Percentiles rank a stretch among this genome's conserved stretches.
phyloP scores from a whole-genome alignment of 148 eudicot species.

The Drosera capensis region DNA sequence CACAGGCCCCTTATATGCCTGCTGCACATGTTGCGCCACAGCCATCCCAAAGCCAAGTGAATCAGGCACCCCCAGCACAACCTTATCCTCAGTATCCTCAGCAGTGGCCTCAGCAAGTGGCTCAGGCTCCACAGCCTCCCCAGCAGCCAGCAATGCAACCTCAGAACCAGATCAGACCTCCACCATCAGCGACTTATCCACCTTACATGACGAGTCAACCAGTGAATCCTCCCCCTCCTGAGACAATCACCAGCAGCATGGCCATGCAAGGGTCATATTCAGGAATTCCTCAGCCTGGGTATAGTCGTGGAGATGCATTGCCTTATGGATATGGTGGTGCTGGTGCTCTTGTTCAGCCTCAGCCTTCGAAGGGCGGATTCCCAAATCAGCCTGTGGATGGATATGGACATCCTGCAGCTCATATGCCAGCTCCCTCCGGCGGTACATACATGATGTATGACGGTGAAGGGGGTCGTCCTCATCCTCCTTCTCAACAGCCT shows the following conservation, averaged over 20 bases:
- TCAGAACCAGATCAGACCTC: slow-evolving; percentile 36
- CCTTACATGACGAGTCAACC: slow-evolving; percentile 52
- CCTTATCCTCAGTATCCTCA: slow-evolving; percentile 51
- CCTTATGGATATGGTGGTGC: slow-evolving; percentile 59
- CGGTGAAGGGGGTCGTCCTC: slow-evolving; percentile 31
- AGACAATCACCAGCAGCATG: slow-evolving; percentile 44
- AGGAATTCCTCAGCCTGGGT: slow-evolving; percentile 44
- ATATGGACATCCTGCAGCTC: slow-evolving; percentile 39
- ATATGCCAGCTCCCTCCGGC: slow-evolving; percentile 35
- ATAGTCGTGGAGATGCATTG: slow-evolving; percentile 34
- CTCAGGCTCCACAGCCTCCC: slow-evolving; percentile 35
- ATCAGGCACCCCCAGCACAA: slow-evolving; percentile 42
- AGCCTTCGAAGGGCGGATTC: slow-evolving; percentile 32
- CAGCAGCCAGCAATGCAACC: slow-evolving; percentile 36
- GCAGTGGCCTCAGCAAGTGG: slow-evolving; percentile 50
- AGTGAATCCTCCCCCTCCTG: slow-evolving; percentile 31
- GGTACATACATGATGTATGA: slow-evolving; percentile 62
- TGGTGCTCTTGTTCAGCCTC: slow-evolving; percentile 10
- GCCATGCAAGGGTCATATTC: slow-evolving; percentile 60
- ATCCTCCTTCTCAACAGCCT: slow-evolving; percentile 35
- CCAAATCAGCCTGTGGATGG: slow-evolving; percentile 45
- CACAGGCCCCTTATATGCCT: slow-evolving; percentile 41
- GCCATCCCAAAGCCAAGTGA: slow-evolving; percentile 41
- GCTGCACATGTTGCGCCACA: slow-evolving; percentile 33
- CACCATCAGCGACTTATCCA: slow-evolving; percentile 41